These are phyloP conservation scores for Cladochytrium replicatum DNA, from an alignment of 192 early-diverging fungal species.

Conservation along the genomic window DNA sequence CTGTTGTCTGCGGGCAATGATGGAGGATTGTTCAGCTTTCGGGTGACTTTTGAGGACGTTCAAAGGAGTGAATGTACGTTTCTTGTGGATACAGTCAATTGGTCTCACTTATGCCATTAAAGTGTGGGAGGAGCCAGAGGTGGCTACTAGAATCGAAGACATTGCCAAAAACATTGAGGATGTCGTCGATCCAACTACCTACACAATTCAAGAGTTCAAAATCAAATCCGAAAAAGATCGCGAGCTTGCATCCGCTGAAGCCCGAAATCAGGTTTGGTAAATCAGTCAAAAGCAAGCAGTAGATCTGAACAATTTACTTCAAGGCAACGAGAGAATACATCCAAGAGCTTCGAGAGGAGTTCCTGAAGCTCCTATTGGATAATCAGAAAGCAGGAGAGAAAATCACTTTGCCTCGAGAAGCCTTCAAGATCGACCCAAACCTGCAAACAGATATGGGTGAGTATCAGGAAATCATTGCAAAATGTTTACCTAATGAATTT, in stretches of 20 bases:
- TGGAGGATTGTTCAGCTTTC: conserved; percentile 45
- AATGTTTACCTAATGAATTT: neutral
- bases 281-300: neutral
- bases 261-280: conserved; percentile 33
- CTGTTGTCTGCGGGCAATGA: conserved; percentile 33
- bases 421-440: conserved; percentile 34
- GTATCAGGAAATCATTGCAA: neutral
- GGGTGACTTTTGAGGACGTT: conserved; percentile 23
- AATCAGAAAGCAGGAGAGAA: conserved; percentile 21
- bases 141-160: neutral
- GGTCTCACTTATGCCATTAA: neutral
- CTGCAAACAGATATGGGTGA: conserved; percentile 36
- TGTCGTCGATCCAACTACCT: conserved; percentile 38
- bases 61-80: conserved; percentile 21
- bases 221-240: conserved; percentile 47
- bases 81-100: neutral
- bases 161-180: conserved; percentile 18
- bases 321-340: conserved; percentile 34
- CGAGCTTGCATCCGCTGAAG: conserved; percentile 43
- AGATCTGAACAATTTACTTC: neutral
- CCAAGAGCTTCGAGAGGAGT: conserved; percentile 40
- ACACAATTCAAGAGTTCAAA: conserved; percentile 50
- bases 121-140: neutral
- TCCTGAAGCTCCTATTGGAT: conserved; percentile 30
- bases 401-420: conserved; percentile 10